Base-by-base conservation (phyloP, 2,329 filamentous ascomycete genomes). In the Fusarium verrucosum region DNA sequence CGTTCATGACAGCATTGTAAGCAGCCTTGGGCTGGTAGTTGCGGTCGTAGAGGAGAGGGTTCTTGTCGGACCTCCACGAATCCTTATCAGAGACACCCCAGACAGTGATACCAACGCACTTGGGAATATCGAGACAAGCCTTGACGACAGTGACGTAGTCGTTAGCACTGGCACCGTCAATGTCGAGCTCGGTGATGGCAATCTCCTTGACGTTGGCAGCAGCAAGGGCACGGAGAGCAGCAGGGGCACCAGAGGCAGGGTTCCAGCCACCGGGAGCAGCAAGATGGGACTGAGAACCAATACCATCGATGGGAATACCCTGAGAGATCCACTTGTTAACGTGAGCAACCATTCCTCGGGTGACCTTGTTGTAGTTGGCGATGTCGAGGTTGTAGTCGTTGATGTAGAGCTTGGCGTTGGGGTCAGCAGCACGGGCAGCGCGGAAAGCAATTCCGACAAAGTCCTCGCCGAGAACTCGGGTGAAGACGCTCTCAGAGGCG, bases 311-410 rank as follows among this genome's bases (percentile, higher is more conserved):
- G 41, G 72, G 76, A 52, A 83, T 82, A 17, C 88, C 89, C 2
- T 80, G 81, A 0, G 81, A 81, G 45, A 86, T 70, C 87, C 88
- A 90, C 72, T 87, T 83, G 71, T 84, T 84, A 66, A 92, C 89
- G 70, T 87, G 79, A 32, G 72, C 74, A 6, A 84, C 80, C 79
- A 89, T 85, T 42, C 81, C 81, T 2, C 4, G 17, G 20, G 69
- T 78, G 68, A 90, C 84, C 80, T 92, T 92, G 63, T 82, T 79
- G 69, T 83, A 83, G 65, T 69, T 81, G 17, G 87, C 82, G 38
- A 76, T 80, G 77, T 90, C 89, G 49, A 90, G 83, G 78, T 90
- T 90, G 77, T 83, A 86, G 74, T 92, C 89, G 76, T 92, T 93
- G 78, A 92, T 90, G 80, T 91, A 93, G 35, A 92, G 81, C 77